These are phyloP conservation scores for Dactylellina cionopaga DNA, from an alignment of 2,329 filamentous ascomycete genomes.

Conservation along the genomic window DNA sequence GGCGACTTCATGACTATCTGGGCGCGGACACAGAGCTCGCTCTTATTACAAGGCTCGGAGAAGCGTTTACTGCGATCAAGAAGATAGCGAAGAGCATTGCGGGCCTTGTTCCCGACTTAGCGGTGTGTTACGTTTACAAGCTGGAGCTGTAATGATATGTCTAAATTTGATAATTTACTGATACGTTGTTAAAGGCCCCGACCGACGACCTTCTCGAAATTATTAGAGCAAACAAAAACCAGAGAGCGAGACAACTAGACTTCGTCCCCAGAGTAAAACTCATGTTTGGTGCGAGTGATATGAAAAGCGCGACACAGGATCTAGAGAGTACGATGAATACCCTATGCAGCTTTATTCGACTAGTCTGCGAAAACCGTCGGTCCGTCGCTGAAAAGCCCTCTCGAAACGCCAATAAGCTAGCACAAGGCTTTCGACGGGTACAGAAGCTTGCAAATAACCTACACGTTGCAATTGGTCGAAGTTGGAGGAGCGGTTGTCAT, in stretches of 20 bases:
- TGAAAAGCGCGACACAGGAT: slow-evolving; percentile 26
- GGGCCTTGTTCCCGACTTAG: slow-evolving; percentile 26
- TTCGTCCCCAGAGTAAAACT: slow-evolving; percentile 29
- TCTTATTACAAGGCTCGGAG: slow-evolving; percentile 2
- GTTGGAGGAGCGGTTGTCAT: slow-evolving; percentile 38
- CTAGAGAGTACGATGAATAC: slow-evolving; percentile 15
- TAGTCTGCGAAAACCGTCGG: slow-evolving; percentile 33
- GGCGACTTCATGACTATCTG: slow-evolving; percentile 32
- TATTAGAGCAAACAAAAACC: slow-evolving; percentile 20
- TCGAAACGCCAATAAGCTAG: slow-evolving; percentile 36
- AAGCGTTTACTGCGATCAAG: slow-evolving; percentile 7
- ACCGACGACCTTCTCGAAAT: slow-evolving; percentile 35
- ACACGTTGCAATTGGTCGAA: slow-evolving; percentile 31
- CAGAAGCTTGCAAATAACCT: slow-evolving; percentile 34
- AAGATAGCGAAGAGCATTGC: slow-evolving; percentile 35
- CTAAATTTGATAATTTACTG: background rate
- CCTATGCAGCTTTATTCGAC: slow-evolving; percentile 12
- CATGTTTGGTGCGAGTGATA: slow-evolving; percentile 22
- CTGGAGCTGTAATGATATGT: background rate
- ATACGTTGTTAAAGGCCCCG: slow-evolving; percentile 4
- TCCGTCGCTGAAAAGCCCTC: slow-evolving; percentile 17
- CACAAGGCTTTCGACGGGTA: slow-evolving; percentile 16
- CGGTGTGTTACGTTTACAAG: background rate
- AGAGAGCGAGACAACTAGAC: slow-evolving; percentile 29
- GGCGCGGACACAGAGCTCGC: slow-evolving; percentile 12